A percentile compares a stretch with the other conserved stretches of the same genome.
Conservation (phyloP, 1,139 yeast genomes). For the Scheffersomyces lignicola region DNA sequence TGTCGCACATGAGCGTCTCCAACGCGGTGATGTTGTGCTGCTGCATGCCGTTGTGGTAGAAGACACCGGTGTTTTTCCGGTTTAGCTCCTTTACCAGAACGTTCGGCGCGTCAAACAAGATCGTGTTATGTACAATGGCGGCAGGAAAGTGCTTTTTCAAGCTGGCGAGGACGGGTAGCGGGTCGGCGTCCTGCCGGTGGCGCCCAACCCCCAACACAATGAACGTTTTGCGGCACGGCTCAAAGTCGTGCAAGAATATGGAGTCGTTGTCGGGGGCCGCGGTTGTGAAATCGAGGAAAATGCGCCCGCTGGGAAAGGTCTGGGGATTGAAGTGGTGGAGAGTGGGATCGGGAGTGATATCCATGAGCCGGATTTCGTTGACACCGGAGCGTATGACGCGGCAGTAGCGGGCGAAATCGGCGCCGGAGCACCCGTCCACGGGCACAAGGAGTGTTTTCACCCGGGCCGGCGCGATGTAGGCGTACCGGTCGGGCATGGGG, state of each 20-base stretch:
- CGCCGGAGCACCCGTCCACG: conserved; percentile 49
- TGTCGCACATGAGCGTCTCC: conserved; percentile 73
- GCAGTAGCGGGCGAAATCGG: conserved; percentile 49
- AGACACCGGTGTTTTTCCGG: conserved; percentile 21
- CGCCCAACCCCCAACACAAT: conserved; percentile 64
- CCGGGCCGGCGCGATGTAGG: conserved; percentile 55
- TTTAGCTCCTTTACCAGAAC: conserved; percentile 11
- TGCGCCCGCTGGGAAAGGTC: conserved; percentile 75
- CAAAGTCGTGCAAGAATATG: conserved; percentile 78
- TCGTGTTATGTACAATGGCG: conserved; percentile 61
- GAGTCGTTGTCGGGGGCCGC: conserved; percentile 55
- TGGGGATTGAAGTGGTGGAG: conserved; percentile 74
- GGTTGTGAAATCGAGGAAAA: conserved; percentile 57
- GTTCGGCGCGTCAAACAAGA: conserved; percentile 58
- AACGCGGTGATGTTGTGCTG: conserved; percentile 39
- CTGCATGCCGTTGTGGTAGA: conserved; percentile 23
- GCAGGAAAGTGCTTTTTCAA: conserved; percentile 46
- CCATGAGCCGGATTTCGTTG: conserved; percentile 68
- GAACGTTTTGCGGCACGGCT: conserved; percentile 79
- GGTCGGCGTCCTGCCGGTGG: conserved; percentile 27
- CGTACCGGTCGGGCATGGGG: conserved; percentile 21
- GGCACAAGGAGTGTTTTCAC: conserved; percentile 75
- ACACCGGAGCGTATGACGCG: conserved; percentile 46
- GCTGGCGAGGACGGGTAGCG: conserved; percentile 6
- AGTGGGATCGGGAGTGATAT: conserved; percentile 65